Conservation (phyloP, 768 basidiomycete species). For the Lanmaoa pseudosensibilis region DNA sequence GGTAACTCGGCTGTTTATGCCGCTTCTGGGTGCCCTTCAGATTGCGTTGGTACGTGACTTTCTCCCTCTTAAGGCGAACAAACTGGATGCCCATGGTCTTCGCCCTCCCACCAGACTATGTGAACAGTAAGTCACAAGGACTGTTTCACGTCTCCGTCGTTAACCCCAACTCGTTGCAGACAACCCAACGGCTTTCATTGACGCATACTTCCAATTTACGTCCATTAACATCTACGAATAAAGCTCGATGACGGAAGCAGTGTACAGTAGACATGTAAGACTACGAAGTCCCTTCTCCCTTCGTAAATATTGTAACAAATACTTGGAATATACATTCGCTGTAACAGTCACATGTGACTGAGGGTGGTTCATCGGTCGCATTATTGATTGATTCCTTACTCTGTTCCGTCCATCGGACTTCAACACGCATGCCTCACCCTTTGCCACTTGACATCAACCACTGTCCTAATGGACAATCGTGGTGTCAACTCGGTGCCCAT, state of each 20-base stretch:
- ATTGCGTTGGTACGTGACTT: constrained; percentile 26
- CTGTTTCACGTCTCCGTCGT: neutral
- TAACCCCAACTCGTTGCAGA: constrained; percentile 13
- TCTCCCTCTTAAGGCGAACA: no score
- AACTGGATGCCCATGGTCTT: neutral
- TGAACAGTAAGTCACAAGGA: constrained; percentile 20
- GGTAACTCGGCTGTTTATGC: constrained; percentile 27
- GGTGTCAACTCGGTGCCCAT: no score
- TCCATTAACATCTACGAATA: constrained; percentile 40
- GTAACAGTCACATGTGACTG: no score
- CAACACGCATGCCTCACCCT: no score
- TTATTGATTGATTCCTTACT: no score
- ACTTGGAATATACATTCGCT: neutral
- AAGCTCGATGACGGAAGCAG: neutral
- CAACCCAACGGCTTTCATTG: constrained; percentile 41
- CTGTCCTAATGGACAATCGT: no score
- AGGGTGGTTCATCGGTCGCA: no score
- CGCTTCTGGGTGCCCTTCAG: constrained; percentile 33
- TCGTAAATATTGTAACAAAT: neutral
- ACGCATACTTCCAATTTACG: constrained; percentile 44
- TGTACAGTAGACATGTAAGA: neutral
- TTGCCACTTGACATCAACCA: no score
- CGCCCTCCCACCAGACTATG: constrained; percentile 21
- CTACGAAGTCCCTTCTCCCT: neutral
- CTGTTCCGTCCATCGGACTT: no score